Conservation (phyloP, 1,284 basidiomycete genomes). For the Laetiporus sulphureus region DNA sequence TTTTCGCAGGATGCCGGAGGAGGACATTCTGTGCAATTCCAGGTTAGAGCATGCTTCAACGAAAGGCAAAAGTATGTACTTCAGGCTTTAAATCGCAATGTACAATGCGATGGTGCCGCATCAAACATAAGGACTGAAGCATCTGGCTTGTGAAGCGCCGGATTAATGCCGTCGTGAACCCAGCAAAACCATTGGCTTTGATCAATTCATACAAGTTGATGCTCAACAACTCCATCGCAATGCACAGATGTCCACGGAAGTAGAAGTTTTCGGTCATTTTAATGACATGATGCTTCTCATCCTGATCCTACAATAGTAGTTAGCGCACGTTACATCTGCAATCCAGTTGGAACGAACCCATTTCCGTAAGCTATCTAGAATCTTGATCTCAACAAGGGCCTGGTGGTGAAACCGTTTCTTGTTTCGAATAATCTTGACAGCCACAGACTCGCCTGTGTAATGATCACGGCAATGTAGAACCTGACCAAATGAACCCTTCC, state of each 20-base stretch:
- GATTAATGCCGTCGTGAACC: slow-evolving; percentile 93
- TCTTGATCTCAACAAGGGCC: slow-evolving; percentile 97
- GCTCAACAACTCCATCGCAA: slow-evolving; percentile 95
- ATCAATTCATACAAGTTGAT: slow-evolving; percentile 99
- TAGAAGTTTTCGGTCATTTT: slow-evolving; percentile 99
- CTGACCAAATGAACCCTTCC: slow-evolving; percentile 98
- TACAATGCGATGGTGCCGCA: slow-evolving; percentile 97
- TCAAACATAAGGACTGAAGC: slow-evolving; percentile 84
- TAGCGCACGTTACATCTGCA: not conserved
- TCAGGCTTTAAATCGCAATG: slow-evolving; percentile 99
- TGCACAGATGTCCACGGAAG: slow-evolving; percentile 96
- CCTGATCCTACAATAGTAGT: slow-evolving; percentile 63
- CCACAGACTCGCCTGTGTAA: slow-evolving; percentile 92
- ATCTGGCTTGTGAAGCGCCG: slow-evolving; percentile 96
- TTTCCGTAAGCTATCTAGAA: slow-evolving; percentile 92
- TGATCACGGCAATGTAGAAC: slow-evolving; percentile 96
- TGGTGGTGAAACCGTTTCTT: slow-evolving; percentile 99
- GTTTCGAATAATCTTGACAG: slow-evolving; percentile 99
- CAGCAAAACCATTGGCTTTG: slow-evolving; percentile 97
- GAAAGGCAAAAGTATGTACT: slow-evolving; percentile 37
- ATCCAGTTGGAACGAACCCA: slow-evolving; percentile 58
- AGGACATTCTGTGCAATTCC: slow-evolving; percentile 73
- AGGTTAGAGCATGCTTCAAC: slow-evolving; percentile 2
- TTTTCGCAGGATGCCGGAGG: slow-evolving; percentile 91
- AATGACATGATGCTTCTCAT: slow-evolving; percentile 95